phyloP scores from a whole-genome alignment of 139 green algal species.

The Gonium pectorale region DNA sequence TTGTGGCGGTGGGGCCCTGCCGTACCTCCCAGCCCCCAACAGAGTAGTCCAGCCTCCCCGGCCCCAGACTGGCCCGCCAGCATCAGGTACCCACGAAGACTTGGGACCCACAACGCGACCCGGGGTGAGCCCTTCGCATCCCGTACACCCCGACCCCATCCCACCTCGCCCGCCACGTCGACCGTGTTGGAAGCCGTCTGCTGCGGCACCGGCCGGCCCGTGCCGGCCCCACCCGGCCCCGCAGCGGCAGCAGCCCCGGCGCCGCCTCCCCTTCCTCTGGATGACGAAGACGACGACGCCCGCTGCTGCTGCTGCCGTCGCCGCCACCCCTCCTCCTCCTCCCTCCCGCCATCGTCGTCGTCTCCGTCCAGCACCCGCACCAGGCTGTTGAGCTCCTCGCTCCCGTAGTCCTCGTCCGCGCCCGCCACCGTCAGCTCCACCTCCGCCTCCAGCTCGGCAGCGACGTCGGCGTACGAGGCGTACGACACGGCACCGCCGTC shows the following conservation, averaged over 20 bases:
- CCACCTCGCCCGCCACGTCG: constrained; percentile 21
- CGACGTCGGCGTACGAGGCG: background rate
- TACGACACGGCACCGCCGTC: no score
- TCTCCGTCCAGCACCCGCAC: background rate
- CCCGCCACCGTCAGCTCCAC: background rate
- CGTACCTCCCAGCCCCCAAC: no score
- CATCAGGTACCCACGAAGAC: no score
- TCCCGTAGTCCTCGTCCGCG: no score
- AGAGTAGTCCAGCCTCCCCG: no score
- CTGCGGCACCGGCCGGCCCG: background rate
- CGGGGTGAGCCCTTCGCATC: constrained; percentile 1
- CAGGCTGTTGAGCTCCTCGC: no score
- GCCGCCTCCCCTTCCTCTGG: no score
- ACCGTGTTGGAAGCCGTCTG: constrained; percentile 29
- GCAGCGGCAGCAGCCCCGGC: no score
- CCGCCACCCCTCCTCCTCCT: background rate
- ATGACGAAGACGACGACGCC: no score
- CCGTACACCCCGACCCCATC: background rate
- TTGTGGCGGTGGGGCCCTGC: no score
- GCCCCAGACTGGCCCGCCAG: no score
- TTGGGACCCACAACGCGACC: no score
- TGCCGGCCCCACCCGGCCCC: background rate
- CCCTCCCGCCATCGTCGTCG: background rate
- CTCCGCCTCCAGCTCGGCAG: background rate
- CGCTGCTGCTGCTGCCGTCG: background rate